phyloP scores from a whole-genome alignment of 495 filamentous ascomycete species.

The Talaromyces ruber region DNA sequence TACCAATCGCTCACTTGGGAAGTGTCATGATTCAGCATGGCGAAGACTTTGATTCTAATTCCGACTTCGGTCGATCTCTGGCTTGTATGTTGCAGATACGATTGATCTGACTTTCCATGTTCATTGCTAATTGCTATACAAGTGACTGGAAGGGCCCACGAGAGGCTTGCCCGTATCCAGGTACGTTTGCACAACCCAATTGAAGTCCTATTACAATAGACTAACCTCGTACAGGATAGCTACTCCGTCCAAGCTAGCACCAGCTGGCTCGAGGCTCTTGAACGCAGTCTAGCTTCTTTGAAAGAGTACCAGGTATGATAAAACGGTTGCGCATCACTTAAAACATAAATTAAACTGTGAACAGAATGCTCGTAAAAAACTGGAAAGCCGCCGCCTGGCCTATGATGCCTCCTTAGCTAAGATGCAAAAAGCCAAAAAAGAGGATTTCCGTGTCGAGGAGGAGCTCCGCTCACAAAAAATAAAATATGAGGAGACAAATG shows the following conservation, averaged over 20 bases:
- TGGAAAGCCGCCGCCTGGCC: conserved; percentile 80
- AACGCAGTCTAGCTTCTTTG: conserved; percentile 87
- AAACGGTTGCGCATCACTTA: background rate
- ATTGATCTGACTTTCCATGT: background rate
- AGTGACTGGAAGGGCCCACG: conserved; percentile 80
- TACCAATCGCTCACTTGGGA: conserved; percentile 75
- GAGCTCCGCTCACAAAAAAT: conserved; percentile 85
- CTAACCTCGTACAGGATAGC: conserved; percentile 39
- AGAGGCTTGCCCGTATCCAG: conserved; percentile 78
- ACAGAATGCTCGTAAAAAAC: conserved; percentile 84
- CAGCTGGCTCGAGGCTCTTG: conserved; percentile 86
- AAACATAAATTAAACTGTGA: conserved; percentile 5
- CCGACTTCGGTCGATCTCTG: conserved; percentile 87
- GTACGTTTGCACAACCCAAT: background rate
- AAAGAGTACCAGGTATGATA: conserved; percentile 84
- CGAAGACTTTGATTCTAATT: conserved; percentile 87
- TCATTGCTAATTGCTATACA: background rate
- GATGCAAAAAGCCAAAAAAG: conserved; percentile 88
- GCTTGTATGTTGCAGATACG: conserved; percentile 47
- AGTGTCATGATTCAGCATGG: conserved; percentile 85
- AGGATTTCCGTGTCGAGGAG: conserved; percentile 90
- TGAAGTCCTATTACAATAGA: background rate
- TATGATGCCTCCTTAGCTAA: conserved; percentile 88
- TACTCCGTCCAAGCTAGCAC: conserved; percentile 75
- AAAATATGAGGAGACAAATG: conserved; percentile 93